Base-by-base conservation (phyloP, 352 stramenopile species). In the Pseudoperonospora humuli region DNA sequence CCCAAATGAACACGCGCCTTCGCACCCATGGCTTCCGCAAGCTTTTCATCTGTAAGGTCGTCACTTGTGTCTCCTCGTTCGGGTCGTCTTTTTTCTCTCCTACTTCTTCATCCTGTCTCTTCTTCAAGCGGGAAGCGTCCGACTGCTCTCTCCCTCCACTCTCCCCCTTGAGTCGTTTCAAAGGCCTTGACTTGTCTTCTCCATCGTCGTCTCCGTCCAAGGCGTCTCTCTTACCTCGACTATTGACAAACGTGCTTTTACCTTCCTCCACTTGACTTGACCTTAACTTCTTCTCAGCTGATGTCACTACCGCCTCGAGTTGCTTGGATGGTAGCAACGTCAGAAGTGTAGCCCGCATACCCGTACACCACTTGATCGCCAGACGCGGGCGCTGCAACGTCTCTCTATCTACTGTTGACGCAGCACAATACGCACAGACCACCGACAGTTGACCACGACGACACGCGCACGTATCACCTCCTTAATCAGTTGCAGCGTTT, bases 1-100 rank as follows among this genome's bases (percentile, higher is more conserved):
- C 79, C 79, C 79, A 91, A 38, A 91, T 91, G 44, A 81, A 69
- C 34, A 91, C 77, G 17, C 72, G 72, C 3, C 61, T 57, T 27
- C 57, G 46, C 18, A 41, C 20, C 3, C 32, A 38, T 10, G 39
- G 56, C 25, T 52, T 54, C 14, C 11, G 33, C 5, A 10, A n/a
- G 2, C 9, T 29, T 28, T 19, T 37, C 20, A 15, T 8, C 21
- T 41, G n/a, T 36, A 15, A 25, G 7, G 4, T 7, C 13, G 0
- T 57, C 19, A 2, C 11, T 7, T 18, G 7, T 5, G 31, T 32
- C 24, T 45, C 36, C 11, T 57, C 36, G 19, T 32, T 38, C n/a
- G n/a, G n/a, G 10, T 21, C 35, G 3, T 61, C 39, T 14, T 44
- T 28, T 9, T 49, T 32, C 6, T 26, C 33, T 5, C 45, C 15